Base-by-base conservation (phyloP, 805 yeast species). In the Metschnikowia anglica region DNA sequence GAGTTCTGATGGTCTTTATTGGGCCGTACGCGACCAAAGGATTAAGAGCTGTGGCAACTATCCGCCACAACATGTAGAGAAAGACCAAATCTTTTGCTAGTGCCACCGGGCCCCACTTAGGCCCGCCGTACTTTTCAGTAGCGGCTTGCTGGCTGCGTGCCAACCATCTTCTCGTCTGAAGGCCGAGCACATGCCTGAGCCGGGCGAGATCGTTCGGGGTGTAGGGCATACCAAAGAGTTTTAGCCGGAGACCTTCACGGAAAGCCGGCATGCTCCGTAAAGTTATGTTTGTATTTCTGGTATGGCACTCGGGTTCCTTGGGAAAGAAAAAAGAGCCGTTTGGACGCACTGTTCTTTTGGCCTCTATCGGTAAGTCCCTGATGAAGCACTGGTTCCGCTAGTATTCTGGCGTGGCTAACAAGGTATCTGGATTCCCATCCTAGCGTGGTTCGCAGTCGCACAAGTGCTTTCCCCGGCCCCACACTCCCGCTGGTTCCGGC, bases 21-120 rank as follows among this genome's bases (percentile, higher is more conserved):
- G 52, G 35, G 4, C 64, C 64, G 23, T 52, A 36, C 2, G 28
- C 24, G 11, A 28, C 2, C 7, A 43, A 8, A 4, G 45, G 46
- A 13, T 27, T 13, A 5, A 48, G 40, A 1, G 51, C 16, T 4
- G 40, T 15, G 2, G 37, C 35, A 3, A 57, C 3, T 32, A 51
- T 36, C 8, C 35, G 16, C 20, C 48, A 44, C 1, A 63, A 29
- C 10, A 59, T 36, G 29, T 44, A 48, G 1, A 49, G 37, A 19
- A 65, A 52, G 1, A 59, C 32, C 8, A 51, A 10, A 41, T 66
- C 72, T 26, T 62, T 49, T 15, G 49, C 27, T 4, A 55, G 29
- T 15, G 32, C 29, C 5, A 56, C 12, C 24, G 37, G 43, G 19
- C 52, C 54, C 41, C 44, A 35, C n/a, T 39, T 19, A 8, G 23